A percentile compares a stretch with the other conserved stretches of the same genome.
Evolutionary conservation across 164 flowering plant species (phyloP).

Genomic region (Berberis thunbergii): DNA sequence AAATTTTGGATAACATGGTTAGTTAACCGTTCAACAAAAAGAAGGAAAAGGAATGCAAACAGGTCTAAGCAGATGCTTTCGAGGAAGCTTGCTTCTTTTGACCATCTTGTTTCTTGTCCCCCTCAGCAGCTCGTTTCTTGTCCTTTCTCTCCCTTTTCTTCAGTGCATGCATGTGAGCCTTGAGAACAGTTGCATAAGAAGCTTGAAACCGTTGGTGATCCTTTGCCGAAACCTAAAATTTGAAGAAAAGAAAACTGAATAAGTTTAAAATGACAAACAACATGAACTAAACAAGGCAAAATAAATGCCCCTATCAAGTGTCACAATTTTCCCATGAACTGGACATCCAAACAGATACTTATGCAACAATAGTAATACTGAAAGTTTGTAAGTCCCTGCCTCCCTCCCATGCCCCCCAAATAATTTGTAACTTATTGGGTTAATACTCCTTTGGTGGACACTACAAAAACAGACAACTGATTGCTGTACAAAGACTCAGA

Average conservation of each 20-base stretch:
- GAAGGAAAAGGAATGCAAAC: neutral
- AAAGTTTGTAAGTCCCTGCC: too few relatives aligned
- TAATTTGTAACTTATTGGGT: too few relatives aligned
- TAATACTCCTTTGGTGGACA: too few relatives aligned
- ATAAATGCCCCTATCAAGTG: neutral
- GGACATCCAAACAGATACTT: too few relatives aligned
- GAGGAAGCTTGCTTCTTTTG: conserved; percentile 26
- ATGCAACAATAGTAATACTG: too few relatives aligned
- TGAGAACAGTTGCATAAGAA: conserved; percentile 77
- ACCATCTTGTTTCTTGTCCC: conserved; percentile 36
- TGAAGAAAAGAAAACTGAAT: neutral
- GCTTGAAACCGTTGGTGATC: conserved; percentile 89
- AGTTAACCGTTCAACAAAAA: neutral
- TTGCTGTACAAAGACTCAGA: too few relatives aligned
- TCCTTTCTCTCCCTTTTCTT: conserved; percentile 93
- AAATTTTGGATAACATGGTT: neutral
- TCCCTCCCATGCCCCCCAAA: too few relatives aligned
- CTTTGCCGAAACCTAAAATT: conserved; percentile 56
- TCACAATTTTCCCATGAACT: neutral
- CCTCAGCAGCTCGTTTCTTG: conserved; percentile 53
- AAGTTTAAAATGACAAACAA: neutral
- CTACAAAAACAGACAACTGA: too few relatives aligned
- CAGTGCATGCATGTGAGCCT: conserved; percentile 80
- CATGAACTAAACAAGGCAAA: neutral
- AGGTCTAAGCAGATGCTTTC: neutral